Base-by-base conservation (phyloP, 106 monocot species). In the Platanthera zijinensis region DNA sequence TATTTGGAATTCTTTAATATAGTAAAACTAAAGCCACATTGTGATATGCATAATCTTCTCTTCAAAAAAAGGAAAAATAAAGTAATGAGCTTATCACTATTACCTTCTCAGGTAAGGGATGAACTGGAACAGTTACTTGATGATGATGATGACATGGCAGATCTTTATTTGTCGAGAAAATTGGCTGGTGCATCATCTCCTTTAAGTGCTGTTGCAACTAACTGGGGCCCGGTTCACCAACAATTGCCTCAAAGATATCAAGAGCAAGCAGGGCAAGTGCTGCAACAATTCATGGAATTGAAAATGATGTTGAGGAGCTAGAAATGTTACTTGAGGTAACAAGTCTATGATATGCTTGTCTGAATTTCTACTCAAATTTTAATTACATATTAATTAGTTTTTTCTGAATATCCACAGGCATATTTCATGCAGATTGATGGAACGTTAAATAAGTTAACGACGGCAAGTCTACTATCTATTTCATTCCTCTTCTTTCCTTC, bases 361-460 rank as follows among this genome's bases (percentile, higher is more conserved):
- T 72, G 28, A 19, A 48, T 73, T 18, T 63, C 1, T 78, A 13
- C 15, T 12, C 17, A 39, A 50, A 15, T 52, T 5, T 63, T 17
- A 54, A n/a, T 75, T 12, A 52, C 45, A 47, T 32, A 49, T 30
- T 67, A 46, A 73, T 75, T 54, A 13, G 48, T 14, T 67, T 39
- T 39, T 78, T 71, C 8, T 63, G 12, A 78, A 59, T 28, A 9
- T 80, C 13, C 90, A 66, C 85, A 95, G 92, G 95, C 95, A 50
- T 95, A 92, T 75, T 99, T 94, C 80, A 94, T 90, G 88, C 99
- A 99, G 80, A 85, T 99, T 80, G 99, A 99, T 84, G 87, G 88
- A 54, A 94, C 99, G 50, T 81, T 92, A 75, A 99, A 99, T 80
- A 94, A 90, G 83, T 80, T 99, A 80, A 90, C 84, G 48, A 95